phyloP scores from a whole-genome alignment of 1,139 yeast genomes.

The Kodamaea sp. region DNA sequence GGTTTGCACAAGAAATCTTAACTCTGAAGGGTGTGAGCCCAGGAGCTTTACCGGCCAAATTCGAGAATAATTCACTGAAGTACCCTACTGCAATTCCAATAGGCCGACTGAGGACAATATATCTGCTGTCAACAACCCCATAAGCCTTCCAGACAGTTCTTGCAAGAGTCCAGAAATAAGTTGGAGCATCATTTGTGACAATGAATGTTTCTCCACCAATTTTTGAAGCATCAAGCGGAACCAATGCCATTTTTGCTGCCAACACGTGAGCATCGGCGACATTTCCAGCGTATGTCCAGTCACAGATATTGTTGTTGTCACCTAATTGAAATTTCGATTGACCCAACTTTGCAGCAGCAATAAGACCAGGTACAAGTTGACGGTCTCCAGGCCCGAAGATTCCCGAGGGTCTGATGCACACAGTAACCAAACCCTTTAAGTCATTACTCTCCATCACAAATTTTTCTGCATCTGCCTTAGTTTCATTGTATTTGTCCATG shows the following conservation, averaged over 20 bases:
- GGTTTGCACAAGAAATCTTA: slow-evolving; percentile 86
- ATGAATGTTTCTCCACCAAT: slow-evolving; percentile 89
- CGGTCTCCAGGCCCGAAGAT: slow-evolving; percentile 99
- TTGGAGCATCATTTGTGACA: slow-evolving; percentile 90
- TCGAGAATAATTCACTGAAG: slow-evolving; percentile 71
- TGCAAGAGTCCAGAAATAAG: slow-evolving; percentile 96
- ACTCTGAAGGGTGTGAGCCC: slow-evolving; percentile 97
- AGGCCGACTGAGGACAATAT: slow-evolving; percentile 68
- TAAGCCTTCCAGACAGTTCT: slow-evolving; percentile 97
- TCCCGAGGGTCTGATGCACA: slow-evolving; percentile 95
- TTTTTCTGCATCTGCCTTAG: slow-evolving; percentile 90
- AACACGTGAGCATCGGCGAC: slow-evolving; percentile 96
- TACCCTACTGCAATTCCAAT: slow-evolving; percentile 82
- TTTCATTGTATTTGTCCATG: slow-evolving; percentile 96
- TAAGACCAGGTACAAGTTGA: slow-evolving; percentile 90
- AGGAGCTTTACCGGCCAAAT: slow-evolving; percentile 76
- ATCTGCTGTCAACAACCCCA: slow-evolving; percentile 73
- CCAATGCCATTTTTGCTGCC: slow-evolving; percentile 77
- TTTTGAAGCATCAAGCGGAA: slow-evolving; percentile 32
- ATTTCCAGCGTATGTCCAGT: slow-evolving; percentile 99
- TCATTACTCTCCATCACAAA: slow-evolving; percentile 74
- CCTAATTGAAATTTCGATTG: slow-evolving; percentile 94
- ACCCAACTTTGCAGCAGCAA: slow-evolving; percentile 79
- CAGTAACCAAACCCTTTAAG: slow-evolving; percentile 62
- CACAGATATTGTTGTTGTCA: slow-evolving; percentile 88